phyloP scores from a whole-genome alignment of 192 early-diverging fungal genomes.

The Coemansia erecta region DNA sequence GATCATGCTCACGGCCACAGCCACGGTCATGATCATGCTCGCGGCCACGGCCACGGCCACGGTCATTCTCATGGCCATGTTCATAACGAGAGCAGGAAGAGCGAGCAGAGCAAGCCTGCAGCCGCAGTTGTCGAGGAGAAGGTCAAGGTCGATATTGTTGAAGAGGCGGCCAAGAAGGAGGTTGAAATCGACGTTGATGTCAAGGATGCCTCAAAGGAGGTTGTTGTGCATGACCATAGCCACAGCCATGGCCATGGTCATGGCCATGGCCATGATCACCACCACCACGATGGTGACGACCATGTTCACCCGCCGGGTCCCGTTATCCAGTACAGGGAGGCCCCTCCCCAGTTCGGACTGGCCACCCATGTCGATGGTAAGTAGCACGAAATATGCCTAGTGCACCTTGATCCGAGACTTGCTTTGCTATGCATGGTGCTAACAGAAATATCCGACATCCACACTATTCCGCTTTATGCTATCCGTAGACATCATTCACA shows the following conservation, averaged over 20 bases:
- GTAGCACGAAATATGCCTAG: constrained; percentile 5
- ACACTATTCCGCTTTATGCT: not conserved
- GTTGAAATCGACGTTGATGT: not conserved
- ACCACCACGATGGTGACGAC: constrained; percentile 17
- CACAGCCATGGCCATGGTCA: constrained; percentile 25
- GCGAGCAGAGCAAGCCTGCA: not conserved
- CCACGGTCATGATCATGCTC: constrained; percentile 3
- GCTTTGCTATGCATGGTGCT: not conserved
- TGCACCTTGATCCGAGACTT: not conserved
- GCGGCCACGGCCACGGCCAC: constrained; percentile 9
- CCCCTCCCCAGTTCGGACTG: constrained; percentile 49
- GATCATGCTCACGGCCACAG: constrained; percentile 6
- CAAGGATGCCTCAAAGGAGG: constrained; percentile 7
- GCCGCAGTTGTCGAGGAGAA: constrained; percentile 4
- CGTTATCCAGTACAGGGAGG: constrained; percentile 42
- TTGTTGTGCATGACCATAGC: constrained; percentile 14
- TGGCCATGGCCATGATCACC: constrained; percentile 24
- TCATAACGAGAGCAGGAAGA: not conserved
- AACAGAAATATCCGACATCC: not conserved
- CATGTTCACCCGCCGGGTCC: constrained; percentile 27
- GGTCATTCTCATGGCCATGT: not conserved
- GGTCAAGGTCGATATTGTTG: constrained; percentile 5
- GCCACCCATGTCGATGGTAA: constrained; percentile 51
- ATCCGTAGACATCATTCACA: constrained; percentile 47
- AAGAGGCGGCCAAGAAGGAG: not conserved